phyloP scores from a whole-genome alignment of 306 rosid genomes.

The Cyclanthera cordifolia region DNA sequence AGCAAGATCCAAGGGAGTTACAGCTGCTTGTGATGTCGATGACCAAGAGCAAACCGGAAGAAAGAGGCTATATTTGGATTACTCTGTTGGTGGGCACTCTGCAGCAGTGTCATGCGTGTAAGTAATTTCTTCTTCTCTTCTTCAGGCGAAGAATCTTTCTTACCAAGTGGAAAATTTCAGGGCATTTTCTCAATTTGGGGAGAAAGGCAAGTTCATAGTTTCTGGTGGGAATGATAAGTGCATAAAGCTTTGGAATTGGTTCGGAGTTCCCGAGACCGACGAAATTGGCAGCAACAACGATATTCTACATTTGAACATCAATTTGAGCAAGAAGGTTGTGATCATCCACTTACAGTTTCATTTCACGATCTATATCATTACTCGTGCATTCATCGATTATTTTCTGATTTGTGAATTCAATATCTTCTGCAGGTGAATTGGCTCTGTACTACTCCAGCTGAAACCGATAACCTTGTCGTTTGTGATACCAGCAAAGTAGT shows the following conservation, averaged over 20 bases:
- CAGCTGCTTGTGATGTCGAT: conserved; percentile 13
- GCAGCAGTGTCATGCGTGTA: conserved; percentile 76
- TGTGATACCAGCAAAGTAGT: conserved; percentile 82
- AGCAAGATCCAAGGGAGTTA: conserved; percentile 35
- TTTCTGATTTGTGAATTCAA: conserved; percentile 1
- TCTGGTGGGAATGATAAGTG: conserved; percentile 80
- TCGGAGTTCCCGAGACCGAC: conserved; percentile 27
- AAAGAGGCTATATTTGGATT: conserved; percentile 61
- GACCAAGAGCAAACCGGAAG: conserved; percentile 29
- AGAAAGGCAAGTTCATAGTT: conserved; percentile 66
- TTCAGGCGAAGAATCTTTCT: background rate
- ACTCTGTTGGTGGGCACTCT: conserved; percentile 63
- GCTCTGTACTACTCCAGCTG: conserved; percentile 68
- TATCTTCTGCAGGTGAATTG: conserved; percentile 64
- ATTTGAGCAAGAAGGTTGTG: conserved; percentile 54
- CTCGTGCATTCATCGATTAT: conserved; percentile 4
- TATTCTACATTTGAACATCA: conserved; percentile 32
- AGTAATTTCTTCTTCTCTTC: conserved; percentile 21
- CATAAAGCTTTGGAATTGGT: conserved; percentile 84
- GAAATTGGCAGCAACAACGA: conserved; percentile 13
- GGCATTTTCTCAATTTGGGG: conserved; percentile 73
- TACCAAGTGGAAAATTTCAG: conserved; percentile 35
- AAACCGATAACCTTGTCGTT: conserved; percentile 65
- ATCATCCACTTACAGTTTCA: conserved; percentile 13
- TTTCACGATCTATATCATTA: background rate